phyloP scores from a whole-genome alignment of 768 basidiomycete genomes.

The Tricholoma matsutake region DNA sequence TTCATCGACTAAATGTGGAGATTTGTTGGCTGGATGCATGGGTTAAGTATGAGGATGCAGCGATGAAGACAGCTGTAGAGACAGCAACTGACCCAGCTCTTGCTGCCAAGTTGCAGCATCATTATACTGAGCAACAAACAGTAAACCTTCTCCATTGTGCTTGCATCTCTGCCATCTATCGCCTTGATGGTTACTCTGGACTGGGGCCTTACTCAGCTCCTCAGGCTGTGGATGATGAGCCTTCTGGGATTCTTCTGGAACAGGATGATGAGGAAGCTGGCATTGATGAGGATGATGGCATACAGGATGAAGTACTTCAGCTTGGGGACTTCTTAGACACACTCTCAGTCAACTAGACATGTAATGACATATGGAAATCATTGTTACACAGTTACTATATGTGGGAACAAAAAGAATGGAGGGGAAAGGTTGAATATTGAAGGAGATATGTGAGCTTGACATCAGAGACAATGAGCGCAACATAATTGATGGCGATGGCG shows the following conservation, averaged over 20 bases:
- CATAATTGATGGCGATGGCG: not conserved
- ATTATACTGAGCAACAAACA: not conserved
- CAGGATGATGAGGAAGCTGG: not conserved
- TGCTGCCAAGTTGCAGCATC: too few relatives aligned
- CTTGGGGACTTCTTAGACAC: not conserved
- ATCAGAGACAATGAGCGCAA: not conserved
- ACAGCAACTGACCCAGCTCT: too few relatives aligned
- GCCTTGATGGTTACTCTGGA: not conserved
- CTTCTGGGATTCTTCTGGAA: not conserved
- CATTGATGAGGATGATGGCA: not conserved
- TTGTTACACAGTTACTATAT: not conserved
- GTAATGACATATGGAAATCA: not conserved
- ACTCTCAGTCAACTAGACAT: not conserved
- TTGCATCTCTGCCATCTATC: not conserved
- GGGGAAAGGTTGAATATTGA: not conserved
- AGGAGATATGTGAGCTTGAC: not conserved
- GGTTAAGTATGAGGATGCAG: not conserved
- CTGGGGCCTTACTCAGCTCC: not conserved
- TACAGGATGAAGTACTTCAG: not conserved
- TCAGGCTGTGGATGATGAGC: not conserved
- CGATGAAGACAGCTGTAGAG: not conserved
- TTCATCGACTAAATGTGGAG: not conserved
- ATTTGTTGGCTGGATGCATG: not conserved
- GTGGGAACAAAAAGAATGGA: not conserved
- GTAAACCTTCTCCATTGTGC: not conserved